Conservation (phyloP, 2,329 filamentous ascomycete genomes). For the Neonectria neomacrospora region DNA sequence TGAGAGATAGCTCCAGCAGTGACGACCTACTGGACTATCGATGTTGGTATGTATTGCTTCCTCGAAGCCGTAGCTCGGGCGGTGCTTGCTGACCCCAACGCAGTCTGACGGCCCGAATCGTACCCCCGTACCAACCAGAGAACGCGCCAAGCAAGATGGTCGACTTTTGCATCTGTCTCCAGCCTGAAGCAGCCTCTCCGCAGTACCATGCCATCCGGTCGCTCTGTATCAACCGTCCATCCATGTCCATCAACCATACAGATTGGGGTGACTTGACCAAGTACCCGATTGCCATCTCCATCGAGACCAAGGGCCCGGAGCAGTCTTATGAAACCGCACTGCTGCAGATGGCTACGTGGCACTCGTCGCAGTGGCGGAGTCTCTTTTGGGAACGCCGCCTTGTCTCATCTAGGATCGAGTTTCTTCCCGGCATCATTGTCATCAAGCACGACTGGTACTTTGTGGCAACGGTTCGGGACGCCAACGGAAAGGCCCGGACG, state of each 20-base stretch:
- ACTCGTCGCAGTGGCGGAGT: conserved; percentile 13
- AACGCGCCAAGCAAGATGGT: conserved; percentile 16
- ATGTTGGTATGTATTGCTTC: not conserved
- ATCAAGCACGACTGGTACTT: conserved; percentile 16
- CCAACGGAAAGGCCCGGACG: conserved; percentile 5
- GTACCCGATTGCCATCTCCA: conserved; percentile 8
- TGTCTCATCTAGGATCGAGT: not conserved
- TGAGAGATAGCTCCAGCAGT: not conserved
- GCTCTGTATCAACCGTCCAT: conserved; percentile 6
- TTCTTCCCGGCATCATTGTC: conserved; percentile 17
- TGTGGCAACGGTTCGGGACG: conserved; percentile 3
- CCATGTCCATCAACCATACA: conserved; percentile 15
- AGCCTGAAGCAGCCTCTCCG: conserved; percentile 2
- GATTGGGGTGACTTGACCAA: conserved; percentile 21
- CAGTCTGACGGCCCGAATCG: conserved; percentile 15
- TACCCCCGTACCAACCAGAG: conserved; percentile 2
- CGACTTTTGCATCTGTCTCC: conserved; percentile 18
- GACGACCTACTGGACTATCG: not conserved
- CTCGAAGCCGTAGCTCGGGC: not conserved
- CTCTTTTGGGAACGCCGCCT: conserved; percentile 1
- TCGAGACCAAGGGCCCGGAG: conserved; percentile 10
- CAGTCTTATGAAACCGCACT: conserved; percentile 14
- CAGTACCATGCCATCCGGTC: conserved; percentile 5
- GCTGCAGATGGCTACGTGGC: conserved; percentile 15
- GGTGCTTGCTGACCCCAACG: not conserved